Conservation (phyloP, 2,329 filamentous ascomycete genomes). For the Colletotrichum sp. region DNA sequence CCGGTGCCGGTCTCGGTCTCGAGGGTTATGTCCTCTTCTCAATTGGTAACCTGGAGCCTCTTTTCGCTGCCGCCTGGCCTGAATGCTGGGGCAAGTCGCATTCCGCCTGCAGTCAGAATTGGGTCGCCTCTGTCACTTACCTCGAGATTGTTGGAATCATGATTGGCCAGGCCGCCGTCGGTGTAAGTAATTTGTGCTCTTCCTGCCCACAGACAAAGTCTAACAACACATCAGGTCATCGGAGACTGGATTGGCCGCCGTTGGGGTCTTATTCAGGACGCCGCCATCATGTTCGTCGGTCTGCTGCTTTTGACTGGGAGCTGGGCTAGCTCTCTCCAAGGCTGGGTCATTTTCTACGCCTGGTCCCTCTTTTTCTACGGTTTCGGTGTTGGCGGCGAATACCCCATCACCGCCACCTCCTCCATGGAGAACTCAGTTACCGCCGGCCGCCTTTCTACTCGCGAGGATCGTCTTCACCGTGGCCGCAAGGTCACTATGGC, state of each 20-base stretch:
- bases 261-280: conserved; percentile 96
- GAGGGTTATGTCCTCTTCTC: conserved; percentile 98
- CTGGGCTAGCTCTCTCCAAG: conserved; percentile 86
- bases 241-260: conserved; percentile 84
- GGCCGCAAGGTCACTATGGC: conserved; percentile 94
- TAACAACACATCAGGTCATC: conserved; percentile 45
- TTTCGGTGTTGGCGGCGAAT: conserved; percentile 80
- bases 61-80: conserved; percentile 79
- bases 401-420: conserved; percentile 95
- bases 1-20: conserved; percentile 88
- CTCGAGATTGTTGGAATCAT: conserved; percentile 96
- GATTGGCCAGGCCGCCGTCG: conserved; percentile 87
- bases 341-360: conserved; percentile 97
- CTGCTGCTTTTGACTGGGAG: conserved; percentile 89
- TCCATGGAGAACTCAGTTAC: conserved; percentile 91
- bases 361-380: conserved; percentile 87
- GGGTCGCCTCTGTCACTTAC: conserved; percentile 86
- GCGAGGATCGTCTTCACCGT: conserved; percentile 92
- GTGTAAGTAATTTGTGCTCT: conserved; percentile 55
- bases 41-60: conserved; percentile 87
- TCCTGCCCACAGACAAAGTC: background rate
- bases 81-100: conserved; percentile 73
- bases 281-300: conserved; percentile 90
- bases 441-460: conserved; percentile 86
- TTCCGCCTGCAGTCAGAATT: conserved; percentile 75